These are phyloP conservation scores for Skeletonema menzelii DNA, from an alignment of 108 stramenopile genomes.

Conservation along the genomic window DNA sequence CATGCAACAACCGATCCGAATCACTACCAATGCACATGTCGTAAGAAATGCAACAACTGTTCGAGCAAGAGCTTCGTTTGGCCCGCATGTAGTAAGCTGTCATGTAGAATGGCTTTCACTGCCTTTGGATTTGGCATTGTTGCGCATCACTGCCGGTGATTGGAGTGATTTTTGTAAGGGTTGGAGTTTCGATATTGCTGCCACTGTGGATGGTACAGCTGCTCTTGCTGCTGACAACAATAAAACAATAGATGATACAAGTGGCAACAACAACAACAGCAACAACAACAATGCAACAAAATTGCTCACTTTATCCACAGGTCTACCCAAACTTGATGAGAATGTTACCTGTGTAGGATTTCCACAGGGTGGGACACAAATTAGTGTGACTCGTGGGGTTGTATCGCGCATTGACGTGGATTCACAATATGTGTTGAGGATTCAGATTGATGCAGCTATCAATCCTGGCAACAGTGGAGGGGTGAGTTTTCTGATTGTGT, in stretches of 20 bases:
- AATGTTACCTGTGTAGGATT: conserved; percentile 75
- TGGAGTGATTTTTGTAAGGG: conserved; percentile 43
- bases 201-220: neutral
- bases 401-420: conserved; percentile 67
- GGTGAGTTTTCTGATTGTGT: neutral
- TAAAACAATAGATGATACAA: too few species aligned
- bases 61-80: conserved; percentile 45
- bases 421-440: conserved; percentile 51
- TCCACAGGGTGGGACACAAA: conserved; percentile 64
- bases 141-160: conserved; percentile 38
- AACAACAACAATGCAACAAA: neutral
- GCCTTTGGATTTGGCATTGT: conserved; percentile 53
- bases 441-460: conserved; percentile 78
- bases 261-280: neutral
- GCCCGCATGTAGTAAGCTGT: conserved; percentile 42
- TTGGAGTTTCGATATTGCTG: conserved; percentile 12
- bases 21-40: conserved; percentile 74
- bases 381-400: conserved; percentile 66
- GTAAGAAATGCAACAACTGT: conserved; percentile 59
- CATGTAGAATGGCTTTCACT: conserved; percentile 46
- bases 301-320: conserved; percentile 7
- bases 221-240: neutral
- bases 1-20: conserved; percentile 24
- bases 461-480: conserved; percentile 69
- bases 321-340: conserved; percentile 57